Percentiles rank a stretch among this genome's conserved stretches.
phyloP scores from a whole-genome alignment of 768 basidiomycete species.

The Dacryopinax spathularia region DNA sequence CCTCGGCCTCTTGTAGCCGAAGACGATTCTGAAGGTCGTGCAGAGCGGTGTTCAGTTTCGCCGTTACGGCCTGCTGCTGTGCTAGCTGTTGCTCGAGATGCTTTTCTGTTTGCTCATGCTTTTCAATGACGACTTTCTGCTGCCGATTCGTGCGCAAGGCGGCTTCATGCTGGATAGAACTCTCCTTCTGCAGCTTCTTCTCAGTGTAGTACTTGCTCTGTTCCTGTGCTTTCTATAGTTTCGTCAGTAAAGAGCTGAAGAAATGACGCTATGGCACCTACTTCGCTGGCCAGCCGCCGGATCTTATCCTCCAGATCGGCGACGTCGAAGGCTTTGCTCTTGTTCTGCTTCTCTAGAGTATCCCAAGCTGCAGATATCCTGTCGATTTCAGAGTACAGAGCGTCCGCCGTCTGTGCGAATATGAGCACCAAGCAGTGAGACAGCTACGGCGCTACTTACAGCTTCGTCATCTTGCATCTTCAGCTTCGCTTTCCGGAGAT shows the following conservation, averaged over 20 bases:
- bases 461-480: constrained; percentile 49
- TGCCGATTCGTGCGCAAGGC: constrained; percentile 43
- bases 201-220: constrained; percentile 89
- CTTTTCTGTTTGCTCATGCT: constrained; percentile 48
- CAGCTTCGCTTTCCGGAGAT: constrained; percentile 46
- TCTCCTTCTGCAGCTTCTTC: constrained; percentile 77
- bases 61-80: constrained; percentile 35
- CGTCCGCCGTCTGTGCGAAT: constrained; percentile 44
- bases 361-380: constrained; percentile 81
- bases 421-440: neutral
- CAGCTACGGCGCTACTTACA: constrained; percentile 28
- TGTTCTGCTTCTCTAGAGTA: constrained; percentile 59
- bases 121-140: constrained; percentile 50
- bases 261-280: constrained; percentile 25
- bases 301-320: constrained; percentile 57
- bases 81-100: constrained; percentile 40
- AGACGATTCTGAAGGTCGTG: constrained; percentile 15
- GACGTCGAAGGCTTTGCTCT: constrained; percentile 77
- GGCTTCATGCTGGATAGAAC: constrained; percentile 60
- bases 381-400: constrained; percentile 73
- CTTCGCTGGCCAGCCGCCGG: constrained; percentile 51
- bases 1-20: neutral
- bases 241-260: neutral
- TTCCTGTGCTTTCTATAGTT: constrained; percentile 72
- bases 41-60: constrained; percentile 22